phyloP scores from a whole-genome alignment of 305 asterid species.

The Fraxinus greggii region DNA sequence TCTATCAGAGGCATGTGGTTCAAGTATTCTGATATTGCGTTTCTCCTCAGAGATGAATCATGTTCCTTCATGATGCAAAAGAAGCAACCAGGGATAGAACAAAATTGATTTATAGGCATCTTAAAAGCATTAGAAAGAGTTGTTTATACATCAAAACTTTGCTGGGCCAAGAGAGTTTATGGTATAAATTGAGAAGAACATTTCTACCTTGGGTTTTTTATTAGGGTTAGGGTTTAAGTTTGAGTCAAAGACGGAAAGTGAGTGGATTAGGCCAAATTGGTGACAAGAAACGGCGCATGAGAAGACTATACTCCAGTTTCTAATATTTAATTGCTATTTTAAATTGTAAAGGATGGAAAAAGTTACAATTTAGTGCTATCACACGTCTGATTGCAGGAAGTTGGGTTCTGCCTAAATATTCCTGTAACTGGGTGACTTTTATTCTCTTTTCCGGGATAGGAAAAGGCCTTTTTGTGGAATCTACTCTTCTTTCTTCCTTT shows the following conservation, averaged over 20 bases:
- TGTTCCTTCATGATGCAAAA: conserved; percentile 66
- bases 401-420: conserved; percentile 37
- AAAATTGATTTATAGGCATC: conserved; percentile 33
- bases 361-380: conserved; percentile 17
- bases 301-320: conserved; percentile 9
- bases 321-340: not conserved
- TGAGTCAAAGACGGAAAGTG: conserved; percentile 5
- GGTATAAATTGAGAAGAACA: not conserved
- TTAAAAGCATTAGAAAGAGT: conserved; percentile 10
- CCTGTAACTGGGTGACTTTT: conserved; percentile 12
- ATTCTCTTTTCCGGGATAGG: conserved; percentile 15
- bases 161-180: not conserved
- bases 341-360: not conserved
- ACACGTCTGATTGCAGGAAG: conserved; percentile 19
- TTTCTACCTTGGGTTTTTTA: not conserved
- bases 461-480: conserved; percentile 6
- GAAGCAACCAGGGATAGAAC: conserved; percentile 52
- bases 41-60: conserved; percentile 40
- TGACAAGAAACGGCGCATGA: conserved; percentile 37
- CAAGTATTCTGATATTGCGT: conserved; percentile 38
- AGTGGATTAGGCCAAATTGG: conserved; percentile 32
- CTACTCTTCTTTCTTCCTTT: not conserved
- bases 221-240: conserved; percentile 28
- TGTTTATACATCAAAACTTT: not conserved
- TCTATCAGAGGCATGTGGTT: conserved; percentile 38